phyloP scores from a whole-genome alignment of 768 basidiomycete species.

The Trametes cubensis region DNA sequence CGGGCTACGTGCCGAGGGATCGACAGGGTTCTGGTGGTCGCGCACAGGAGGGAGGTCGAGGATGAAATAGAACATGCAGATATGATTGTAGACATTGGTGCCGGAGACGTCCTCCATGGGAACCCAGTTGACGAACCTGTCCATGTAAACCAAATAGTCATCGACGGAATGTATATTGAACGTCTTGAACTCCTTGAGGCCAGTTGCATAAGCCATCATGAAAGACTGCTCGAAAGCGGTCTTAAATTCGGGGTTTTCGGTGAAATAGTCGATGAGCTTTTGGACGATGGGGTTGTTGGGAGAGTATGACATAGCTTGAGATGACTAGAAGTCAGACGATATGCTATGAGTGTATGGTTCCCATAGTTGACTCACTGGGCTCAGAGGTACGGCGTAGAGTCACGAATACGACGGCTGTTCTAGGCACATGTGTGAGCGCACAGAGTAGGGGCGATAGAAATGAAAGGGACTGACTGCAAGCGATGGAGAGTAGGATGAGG shows the following conservation, averaged over 20 bases:
- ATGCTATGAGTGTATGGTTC: no score
- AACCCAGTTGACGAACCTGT: conserved; percentile 19
- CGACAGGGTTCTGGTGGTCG: conserved; percentile 16
- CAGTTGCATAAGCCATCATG: conserved; percentile 3
- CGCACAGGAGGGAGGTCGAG: conserved; percentile 18
- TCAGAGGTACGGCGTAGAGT: no score
- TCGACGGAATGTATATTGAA: conserved; percentile 20
- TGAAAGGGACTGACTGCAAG: no score
- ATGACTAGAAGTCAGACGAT: no score
- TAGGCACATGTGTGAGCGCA: no score
- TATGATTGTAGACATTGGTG: conserved; percentile 16
- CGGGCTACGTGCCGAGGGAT: conserved; percentile 12
- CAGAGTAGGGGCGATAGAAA: no score
- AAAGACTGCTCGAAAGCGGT: conserved; percentile 13
- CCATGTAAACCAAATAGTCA: conserved; percentile 22
- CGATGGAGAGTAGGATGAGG: no score
- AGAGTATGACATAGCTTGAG: no score
- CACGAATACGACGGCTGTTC: no score
- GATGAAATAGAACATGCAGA: conserved; percentile 29
- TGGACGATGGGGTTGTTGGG: conserved; percentile 15
- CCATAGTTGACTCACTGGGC: no score
- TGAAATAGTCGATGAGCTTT: conserved; percentile 15
- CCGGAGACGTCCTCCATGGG: conserved; percentile 16
- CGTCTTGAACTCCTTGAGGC: conserved; percentile 17
- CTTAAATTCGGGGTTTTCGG: conserved; percentile 18